These are phyloP conservation scores for Mycena polygramma DNA, from an alignment of 768 basidiomycete species.

Conservation along the genomic window DNA sequence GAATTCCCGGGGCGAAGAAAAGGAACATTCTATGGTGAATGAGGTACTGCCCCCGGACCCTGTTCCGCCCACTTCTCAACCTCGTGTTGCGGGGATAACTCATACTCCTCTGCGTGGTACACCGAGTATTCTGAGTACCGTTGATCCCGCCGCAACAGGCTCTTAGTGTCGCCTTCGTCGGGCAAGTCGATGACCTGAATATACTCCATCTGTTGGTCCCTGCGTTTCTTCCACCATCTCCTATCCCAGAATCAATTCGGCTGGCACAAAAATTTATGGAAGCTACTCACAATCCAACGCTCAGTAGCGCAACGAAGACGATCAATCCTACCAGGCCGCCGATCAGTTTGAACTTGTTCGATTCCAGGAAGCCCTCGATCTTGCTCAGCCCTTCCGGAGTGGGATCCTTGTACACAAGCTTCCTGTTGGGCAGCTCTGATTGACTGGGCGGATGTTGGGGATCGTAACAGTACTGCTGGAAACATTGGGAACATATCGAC, in stretches of 20 bases:
- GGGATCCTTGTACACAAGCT: slow-evolving; percentile 64
- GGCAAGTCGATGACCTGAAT: slow-evolving; percentile 36
- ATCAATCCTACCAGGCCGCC: slow-evolving; percentile 61
- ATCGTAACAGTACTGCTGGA: slow-evolving; percentile 68
- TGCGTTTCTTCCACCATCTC: slow-evolving; percentile 45
- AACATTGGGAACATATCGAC: slow-evolving; percentile 58
- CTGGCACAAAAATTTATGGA: slow-evolving; percentile 1
- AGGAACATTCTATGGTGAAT: slow-evolving; percentile 5
- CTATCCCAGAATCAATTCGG: slow-evolving; percentile 28
- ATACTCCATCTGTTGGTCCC: slow-evolving; percentile 39
- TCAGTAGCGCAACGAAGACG: slow-evolving; percentile 54
- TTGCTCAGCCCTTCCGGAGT: slow-evolving; percentile 64
- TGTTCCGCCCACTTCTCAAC: neutral
- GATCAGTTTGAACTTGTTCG: slow-evolving; percentile 62
- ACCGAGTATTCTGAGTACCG: slow-evolving; percentile 30
- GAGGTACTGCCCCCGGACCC: neutral
- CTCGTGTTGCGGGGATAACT: slow-evolving; percentile 12
- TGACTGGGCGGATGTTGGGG: slow-evolving; percentile 58
- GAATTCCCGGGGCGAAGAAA: no score
- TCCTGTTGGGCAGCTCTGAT: slow-evolving; percentile 59
- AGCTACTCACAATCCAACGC: slow-evolving; percentile 55
- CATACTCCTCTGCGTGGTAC: slow-evolving; percentile 35
- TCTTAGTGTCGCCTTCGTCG: slow-evolving; percentile 31
- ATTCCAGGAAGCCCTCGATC: slow-evolving; percentile 57
- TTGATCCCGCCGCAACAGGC: slow-evolving; percentile 9